Evolutionary conservation across 129 eudicot genomes (phyloP), one percentile per base, ranked within the genome.

Genomic region (Flaveria trinervia): DNA sequence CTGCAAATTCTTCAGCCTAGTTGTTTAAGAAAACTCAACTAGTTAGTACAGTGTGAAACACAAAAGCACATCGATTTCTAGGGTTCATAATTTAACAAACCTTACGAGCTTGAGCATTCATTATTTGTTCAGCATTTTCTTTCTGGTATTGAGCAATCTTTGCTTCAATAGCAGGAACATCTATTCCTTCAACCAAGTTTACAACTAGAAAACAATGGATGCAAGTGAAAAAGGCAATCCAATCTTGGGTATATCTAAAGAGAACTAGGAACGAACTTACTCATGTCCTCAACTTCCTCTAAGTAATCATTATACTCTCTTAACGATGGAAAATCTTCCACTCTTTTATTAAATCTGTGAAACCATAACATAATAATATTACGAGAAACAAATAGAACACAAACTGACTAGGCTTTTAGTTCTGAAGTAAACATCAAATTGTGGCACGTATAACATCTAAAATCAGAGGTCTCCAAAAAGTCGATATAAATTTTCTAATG

Each of bases 201-300:
- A 82, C 81, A 69, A 80, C 97, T 95, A 91, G 65, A 50, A 60
- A 76, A 62, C 9, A 78, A 55, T 22, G 26, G 5, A 61, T 64
- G 54, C 26, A 71, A 61, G 48, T 77, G 80, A 77, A 68, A 43
- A 26, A 14, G 66, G 48, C 45, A 20, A 17, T 71, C 61, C 22
- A 67, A 68, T 3, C 50, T 45, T 49, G 22, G 13, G 30, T 52
- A 56, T 72, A 23, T 33, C n/a, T n/a, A 16, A 60, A 80, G 51
- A 73, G 22, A 60, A 23, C 16, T 60, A 59, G 30, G 71, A 26
- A 67, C 43, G 12, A 76, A 83, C 97, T 86, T 86, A 95, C 99
- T 88, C 99, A 95, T 95, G 79, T 91, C 99, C 78, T 95, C 97
- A 60, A 95, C 99, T 79, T 95, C 99, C 85, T 95, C 99, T 76